Conservation (phyloP, 2,329 filamentous ascomycete species). For the Cordyceps pruinosa region DNA sequence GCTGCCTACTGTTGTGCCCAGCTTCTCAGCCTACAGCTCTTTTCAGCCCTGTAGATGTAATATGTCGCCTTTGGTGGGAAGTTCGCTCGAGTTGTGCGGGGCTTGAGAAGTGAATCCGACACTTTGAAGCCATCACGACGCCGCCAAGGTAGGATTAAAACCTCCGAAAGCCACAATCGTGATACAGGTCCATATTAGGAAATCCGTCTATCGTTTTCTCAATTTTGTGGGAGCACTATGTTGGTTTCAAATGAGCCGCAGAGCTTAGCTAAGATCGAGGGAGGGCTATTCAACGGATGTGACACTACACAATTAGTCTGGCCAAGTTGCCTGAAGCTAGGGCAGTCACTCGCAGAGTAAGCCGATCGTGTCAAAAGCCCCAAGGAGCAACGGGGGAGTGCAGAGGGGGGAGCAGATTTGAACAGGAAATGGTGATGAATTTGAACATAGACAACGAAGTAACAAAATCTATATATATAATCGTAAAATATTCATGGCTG, state of each 20-base stretch:
- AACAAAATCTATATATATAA: neutral
- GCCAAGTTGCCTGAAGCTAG: neutral
- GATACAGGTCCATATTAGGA: neutral
- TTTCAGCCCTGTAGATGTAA: neutral
- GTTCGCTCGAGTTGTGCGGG: neutral
- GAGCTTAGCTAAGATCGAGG: slow-evolving; percentile 6
- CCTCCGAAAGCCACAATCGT: neutral
- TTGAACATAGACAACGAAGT: neutral
- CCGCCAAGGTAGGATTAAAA: neutral
- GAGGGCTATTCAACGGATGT: neutral
- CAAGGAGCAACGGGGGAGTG: neutral
- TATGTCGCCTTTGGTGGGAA: neutral
- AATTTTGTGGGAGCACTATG: neutral
- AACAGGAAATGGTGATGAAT: neutral
- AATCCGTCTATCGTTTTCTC: neutral
- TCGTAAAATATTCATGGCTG: neutral
- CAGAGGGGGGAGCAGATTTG: neutral
- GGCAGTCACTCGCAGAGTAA: neutral
- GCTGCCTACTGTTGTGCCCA: neutral
- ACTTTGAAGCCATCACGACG: neutral
- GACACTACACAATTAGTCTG: neutral
- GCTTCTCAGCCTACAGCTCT: neutral
- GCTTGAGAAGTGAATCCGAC: neutral
- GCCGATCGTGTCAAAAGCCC: neutral
- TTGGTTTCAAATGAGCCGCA: neutral